phyloP scores from a whole-genome alignment of 78 protist genomes.

The Dictyostelium capitatum region DNA sequence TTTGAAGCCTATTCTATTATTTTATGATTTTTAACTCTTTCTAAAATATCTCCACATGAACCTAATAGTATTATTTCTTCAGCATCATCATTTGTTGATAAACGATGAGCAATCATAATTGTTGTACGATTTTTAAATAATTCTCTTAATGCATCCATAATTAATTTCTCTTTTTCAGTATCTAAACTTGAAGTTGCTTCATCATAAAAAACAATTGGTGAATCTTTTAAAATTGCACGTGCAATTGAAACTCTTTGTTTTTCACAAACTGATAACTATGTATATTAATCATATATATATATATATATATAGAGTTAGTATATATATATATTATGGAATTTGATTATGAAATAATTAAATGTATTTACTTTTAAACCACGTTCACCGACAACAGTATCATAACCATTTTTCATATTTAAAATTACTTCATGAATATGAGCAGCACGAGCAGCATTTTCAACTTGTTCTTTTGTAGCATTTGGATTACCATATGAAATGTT shows the following conservation, averaged over 20 bases:
- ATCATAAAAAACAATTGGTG: slow-evolving; percentile 86
- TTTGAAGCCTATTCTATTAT: no score
- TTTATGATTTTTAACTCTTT: not conserved
- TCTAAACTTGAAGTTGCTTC: slow-evolving; percentile 96
- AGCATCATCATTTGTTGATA: slow-evolving; percentile 88
- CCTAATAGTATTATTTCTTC: slow-evolving; percentile 90
- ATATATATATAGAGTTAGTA: no score
- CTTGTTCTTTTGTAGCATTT: slow-evolving; percentile 61
- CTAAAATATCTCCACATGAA: slow-evolving; percentile 87
- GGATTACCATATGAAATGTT: slow-evolving; percentile 92
- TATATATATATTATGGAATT: slow-evolving; percentile 91
- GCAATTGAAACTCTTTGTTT: slow-evolving; percentile 65
- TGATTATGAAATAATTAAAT: no score
- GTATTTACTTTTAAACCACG: slow-evolving; percentile 85
- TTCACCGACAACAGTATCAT: slow-evolving; percentile 91
- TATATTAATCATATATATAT: no score
- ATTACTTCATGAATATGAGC: slow-evolving; percentile 92
- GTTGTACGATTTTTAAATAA: slow-evolving; percentile 75
- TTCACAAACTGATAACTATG: slow-evolving; percentile 19
- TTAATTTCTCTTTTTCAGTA: slow-evolving; percentile 88
- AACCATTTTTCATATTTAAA: slow-evolving; percentile 81
- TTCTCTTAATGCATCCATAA: slow-evolving; percentile 88
- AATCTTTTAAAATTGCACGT: slow-evolving; percentile 45
- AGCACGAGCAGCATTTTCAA: slow-evolving; percentile 83
- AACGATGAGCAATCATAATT: slow-evolving; percentile 93